Evolutionary conservation across 1,284 basidiomycete species (phyloP), one percentile per base, ranked within the genome.

Genomic region (Malassezia furfur): DNA sequence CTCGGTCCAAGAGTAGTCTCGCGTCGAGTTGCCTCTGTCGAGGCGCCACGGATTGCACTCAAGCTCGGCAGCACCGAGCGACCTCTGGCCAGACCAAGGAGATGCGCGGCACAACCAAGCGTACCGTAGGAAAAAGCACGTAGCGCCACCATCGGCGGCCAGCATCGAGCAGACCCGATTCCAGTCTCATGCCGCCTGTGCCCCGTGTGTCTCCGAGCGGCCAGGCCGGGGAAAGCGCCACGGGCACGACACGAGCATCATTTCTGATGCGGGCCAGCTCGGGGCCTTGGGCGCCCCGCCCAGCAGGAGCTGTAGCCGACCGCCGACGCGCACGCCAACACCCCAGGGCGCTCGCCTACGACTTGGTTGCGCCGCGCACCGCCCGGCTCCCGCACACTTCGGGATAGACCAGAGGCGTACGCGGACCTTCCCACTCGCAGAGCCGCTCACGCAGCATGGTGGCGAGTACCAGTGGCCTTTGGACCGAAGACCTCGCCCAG

Each of bases 371-470:
- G 7, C 14, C 30, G 17, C 22, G 5, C 30, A 22, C 22, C 3
- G 30, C 17, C 40, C 21, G 14, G 34, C 32, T 36, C 46, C 48
- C 44, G 34, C 35, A 45, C 49, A 43, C 25, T 41, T 40, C 32
- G 11, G 47, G 34, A 36, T 59, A 63, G 62, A 58, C 50, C 61
- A 61, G 64, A 70, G 67, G 67, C 65, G 67, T 66, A 66, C 66
- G 68, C 68, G 68, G 68, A 70, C 68, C 68, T 70, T 70, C 68
- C 68, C 68, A 70, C 68, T 70, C 68, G 68, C 67, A 59, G 52
- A 40, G n/a, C 48, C 62, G 62, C 52, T 25, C 32, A 53, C 45
- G 36, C 38, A 57, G 41, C 47, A 40, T 48, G 54, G 45, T 38
- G 62, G 63, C 68, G 68, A 70, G 68, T 70, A 70, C 61, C 68